Conservation (phyloP, 129 eudicot species). For the Deinandra increscens region DNA sequence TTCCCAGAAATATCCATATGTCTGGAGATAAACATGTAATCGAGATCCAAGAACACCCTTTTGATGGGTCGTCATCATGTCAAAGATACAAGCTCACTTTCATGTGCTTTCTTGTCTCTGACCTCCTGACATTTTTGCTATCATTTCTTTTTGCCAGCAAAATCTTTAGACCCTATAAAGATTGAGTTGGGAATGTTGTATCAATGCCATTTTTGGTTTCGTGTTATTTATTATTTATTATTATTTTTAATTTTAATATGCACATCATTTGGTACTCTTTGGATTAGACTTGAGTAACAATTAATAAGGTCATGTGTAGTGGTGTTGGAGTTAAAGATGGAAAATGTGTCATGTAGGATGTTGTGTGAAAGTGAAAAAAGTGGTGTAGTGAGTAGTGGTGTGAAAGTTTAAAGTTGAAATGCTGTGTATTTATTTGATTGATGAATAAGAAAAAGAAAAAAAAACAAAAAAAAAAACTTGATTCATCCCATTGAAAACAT, state of each 20-base stretch:
- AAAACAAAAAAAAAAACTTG: too few relatives aligned
- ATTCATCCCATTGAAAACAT: too few relatives aligned
- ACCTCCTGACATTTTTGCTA: conserved; percentile 2
- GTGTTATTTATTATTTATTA: conserved; percentile 1
- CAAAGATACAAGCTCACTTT: conserved; percentile 7
- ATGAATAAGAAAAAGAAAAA: too few relatives aligned
- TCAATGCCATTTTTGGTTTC: conserved; percentile 1
- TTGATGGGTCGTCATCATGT: conserved; percentile 24
- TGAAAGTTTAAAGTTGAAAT: too few relatives aligned
- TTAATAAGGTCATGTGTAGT: too few relatives aligned
- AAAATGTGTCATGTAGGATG: too few relatives aligned
- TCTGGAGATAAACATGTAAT: conserved; percentile 16
- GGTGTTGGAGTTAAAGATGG: too few relatives aligned
- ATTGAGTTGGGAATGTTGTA: background rate
- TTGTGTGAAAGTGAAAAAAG: too few relatives aligned
- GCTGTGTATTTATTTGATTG: too few relatives aligned
- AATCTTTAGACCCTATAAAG: conserved; percentile 23
- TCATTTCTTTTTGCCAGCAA: conserved; percentile 5
- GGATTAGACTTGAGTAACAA: too few relatives aligned
- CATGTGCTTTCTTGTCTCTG: conserved; percentile 24
- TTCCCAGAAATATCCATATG: conserved; percentile 3
- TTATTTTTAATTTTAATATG: conserved; percentile 14
- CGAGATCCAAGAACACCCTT: conserved; percentile 24
- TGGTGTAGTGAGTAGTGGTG: too few relatives aligned
- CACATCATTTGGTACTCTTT: background rate